Base-by-base conservation (phyloP, 129 eudicot species). In the Saposhnikovia divaricata region DNA sequence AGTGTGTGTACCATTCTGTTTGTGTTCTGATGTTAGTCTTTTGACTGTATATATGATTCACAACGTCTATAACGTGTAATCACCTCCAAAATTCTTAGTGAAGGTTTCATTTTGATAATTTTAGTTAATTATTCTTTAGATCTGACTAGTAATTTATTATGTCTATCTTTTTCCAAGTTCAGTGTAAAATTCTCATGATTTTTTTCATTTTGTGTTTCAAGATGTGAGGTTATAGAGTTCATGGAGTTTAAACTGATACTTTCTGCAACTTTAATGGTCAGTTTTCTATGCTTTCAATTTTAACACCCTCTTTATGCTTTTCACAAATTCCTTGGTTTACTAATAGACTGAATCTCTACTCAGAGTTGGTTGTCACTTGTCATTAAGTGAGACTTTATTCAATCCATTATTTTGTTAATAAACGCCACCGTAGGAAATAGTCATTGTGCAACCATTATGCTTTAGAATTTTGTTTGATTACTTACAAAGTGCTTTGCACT, bases 81-180 rank as follows among this genome's bases (percentile, higher is more conserved):
- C 66, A 57, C 13, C 66, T 57, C 11, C 23, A 2, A 57, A 23
- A 21, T 7, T 57, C 3, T 23, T 8, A 0, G 4, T 18, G 8
- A 51, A 51, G 59, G 6, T 57, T 57, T 23, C 10, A 57, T 57
- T 57, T 7, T 23, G 28, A 25, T 74, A 0, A 11, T 28, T 27
- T 46, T 23, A 40, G 68, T n/a, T 18, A 46, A 68, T 78, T 63
- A n/a, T 11, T 45, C 59, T 9, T 16, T 79, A 46, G 81, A 79
- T 79, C 81, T 19, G 45, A 68, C 12, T 18, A 23, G 21, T 25
- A 9, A 65, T 61, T n/a, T 25, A 1, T 51, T 4, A 51, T 1
- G 18, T 4, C 40, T 43, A 63, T 13, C 2, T 43, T 0, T 61
- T 61, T 59, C n/a, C 23, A 68, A 55, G 5, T 23, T 39, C 38